Evolutionary conservation across 2,329 filamentous ascomycete genomes (phyloP).

Genomic region (Alternaria sp.): DNA sequence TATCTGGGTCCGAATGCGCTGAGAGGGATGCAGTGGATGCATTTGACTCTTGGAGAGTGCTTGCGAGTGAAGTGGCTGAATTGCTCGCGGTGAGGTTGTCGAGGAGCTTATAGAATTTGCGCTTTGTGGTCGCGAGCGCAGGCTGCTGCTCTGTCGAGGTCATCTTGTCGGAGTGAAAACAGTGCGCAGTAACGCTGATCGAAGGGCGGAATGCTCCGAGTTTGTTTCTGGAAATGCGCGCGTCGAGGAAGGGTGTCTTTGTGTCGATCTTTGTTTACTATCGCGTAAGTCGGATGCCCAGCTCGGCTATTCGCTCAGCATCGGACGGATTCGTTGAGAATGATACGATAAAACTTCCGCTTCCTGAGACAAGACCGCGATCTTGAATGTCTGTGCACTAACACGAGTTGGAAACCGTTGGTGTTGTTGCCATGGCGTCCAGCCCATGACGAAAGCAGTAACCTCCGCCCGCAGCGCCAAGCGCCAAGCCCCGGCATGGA

Average conservation of each 20-base stretch:
- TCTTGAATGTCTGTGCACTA: constrained; percentile 5
- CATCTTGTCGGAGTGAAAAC: constrained; percentile 11
- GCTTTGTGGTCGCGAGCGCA: constrained; percentile 78
- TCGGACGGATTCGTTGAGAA: background rate
- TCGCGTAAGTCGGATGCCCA: background rate
- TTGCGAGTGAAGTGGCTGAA: constrained; percentile 52
- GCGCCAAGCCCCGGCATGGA: constrained; percentile 14
- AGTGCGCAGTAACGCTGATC: background rate
- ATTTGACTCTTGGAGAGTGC: constrained; percentile 51
- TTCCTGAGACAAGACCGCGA: background rate
- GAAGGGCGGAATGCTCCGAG: background rate
- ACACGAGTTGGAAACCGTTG: constrained; percentile 11
- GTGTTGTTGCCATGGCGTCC: constrained; percentile 32
- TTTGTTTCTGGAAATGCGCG: constrained; percentile 8
- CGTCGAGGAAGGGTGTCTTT: constrained; percentile 11
- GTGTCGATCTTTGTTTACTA: constrained; percentile 41
- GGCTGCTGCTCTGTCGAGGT: constrained; percentile 38
- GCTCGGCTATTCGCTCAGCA: background rate
- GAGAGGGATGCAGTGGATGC: constrained; percentile 42
- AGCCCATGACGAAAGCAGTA: constrained; percentile 24
- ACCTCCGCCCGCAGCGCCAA: constrained; percentile 33
- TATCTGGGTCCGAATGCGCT: constrained; percentile 32
- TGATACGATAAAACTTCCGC: background rate
- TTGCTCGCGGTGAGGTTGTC: constrained; percentile 64
- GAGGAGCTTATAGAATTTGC: constrained; percentile 77